A percentile compares a stretch with the other conserved stretches of the same genome.
Evolutionary conservation across 495 filamentous ascomycete species (phyloP).

Genomic region (Tuber magnatum): DNA sequence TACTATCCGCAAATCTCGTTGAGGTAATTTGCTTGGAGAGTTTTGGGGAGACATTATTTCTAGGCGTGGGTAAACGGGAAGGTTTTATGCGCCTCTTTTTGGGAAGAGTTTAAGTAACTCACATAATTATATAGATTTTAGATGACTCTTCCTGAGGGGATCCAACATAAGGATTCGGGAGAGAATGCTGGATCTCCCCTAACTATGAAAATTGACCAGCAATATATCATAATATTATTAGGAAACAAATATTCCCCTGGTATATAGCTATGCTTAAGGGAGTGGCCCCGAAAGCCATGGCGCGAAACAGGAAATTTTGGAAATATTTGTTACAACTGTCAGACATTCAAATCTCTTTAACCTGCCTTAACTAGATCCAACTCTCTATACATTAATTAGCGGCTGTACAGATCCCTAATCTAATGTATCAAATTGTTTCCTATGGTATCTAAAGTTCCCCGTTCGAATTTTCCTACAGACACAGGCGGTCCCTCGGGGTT

Average conservation of each 20-base stretch:
- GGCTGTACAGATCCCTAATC: neutral
- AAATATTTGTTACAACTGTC: neutral
- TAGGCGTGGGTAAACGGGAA: neutral
- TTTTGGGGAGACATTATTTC: neutral
- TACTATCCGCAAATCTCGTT: neutral
- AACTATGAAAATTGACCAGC: neutral
- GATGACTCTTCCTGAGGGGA: neutral
- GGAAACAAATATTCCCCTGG: neutral
- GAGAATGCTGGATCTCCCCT: neutral
- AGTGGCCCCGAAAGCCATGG: neutral
- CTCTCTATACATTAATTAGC: neutral
- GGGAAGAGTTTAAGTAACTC: neutral
- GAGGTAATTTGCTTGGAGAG: neutral
- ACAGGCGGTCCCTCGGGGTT: neutral
- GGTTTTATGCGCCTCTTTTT: neutral
- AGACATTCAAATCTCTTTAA: neutral
- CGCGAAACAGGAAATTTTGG: no score
- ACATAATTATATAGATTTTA: neutral
- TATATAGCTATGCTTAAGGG: neutral
- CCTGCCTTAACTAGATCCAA: neutral
- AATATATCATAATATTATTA: no score
- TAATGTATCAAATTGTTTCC: neutral
- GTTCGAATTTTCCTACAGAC: neutral
- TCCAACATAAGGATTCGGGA: neutral
- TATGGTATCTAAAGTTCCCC: neutral